These are phyloP conservation scores for Eucalyptus cladocalyx DNA, from an alignment of 345 rosid genomes.

Conservation along the genomic window DNA sequence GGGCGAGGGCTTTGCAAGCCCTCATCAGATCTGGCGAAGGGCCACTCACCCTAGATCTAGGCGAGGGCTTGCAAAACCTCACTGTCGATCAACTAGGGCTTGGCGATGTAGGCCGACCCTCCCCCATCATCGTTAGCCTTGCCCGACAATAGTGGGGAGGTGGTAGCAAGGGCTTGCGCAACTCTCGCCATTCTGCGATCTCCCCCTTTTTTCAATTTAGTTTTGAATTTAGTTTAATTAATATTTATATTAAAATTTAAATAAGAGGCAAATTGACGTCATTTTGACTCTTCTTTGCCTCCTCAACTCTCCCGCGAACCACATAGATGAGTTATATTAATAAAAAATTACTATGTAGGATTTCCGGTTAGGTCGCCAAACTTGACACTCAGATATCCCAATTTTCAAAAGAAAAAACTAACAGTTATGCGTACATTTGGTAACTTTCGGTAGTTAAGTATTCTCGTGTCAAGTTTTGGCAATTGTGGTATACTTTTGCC, in stretches of 20 bases:
- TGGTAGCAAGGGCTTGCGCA: fast-evolving
- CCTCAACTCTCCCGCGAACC: fast-evolving
- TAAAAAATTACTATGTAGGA: fast-evolving
- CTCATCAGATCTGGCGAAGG: fast-evolving
- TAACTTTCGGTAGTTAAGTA: fast-evolving
- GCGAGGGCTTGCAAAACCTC: too few relatives aligned
- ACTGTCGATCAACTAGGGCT: fast-evolving
- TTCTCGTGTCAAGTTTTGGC: fast-evolving
- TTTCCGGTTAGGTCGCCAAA: fast-evolving
- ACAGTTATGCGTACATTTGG: fast-evolving
- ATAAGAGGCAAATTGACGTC: fast-evolving
- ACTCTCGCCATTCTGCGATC: fast-evolving
- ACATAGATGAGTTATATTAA: too few relatives aligned
- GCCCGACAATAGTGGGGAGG: fast-evolving
- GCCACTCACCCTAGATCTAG: fast-evolving
- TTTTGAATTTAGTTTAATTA: too few relatives aligned
- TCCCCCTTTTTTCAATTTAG: too few relatives aligned
- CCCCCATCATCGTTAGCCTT: fast-evolving
- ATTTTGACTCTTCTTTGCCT: fast-evolving
- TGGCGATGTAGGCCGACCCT: fast-evolving
- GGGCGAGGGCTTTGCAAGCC: fast-evolving
- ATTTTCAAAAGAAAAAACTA: fast-evolving
- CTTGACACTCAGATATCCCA: fast-evolving
- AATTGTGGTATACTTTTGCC: fast-evolving
- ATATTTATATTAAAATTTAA: too few relatives aligned